Conservation (phyloP, 306 rosid species). For the Gleditsia sinensis region DNA sequence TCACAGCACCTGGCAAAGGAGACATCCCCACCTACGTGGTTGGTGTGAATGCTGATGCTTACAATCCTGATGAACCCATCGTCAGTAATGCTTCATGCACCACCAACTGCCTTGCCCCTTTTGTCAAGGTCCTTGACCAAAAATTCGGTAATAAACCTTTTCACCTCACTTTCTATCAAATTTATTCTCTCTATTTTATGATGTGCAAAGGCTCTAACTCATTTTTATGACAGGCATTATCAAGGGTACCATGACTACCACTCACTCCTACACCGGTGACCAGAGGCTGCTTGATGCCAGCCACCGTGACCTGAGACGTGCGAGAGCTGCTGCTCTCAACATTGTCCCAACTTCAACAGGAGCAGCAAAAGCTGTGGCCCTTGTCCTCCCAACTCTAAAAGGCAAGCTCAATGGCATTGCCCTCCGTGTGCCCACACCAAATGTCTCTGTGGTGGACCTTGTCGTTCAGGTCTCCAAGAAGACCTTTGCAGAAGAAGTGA, state of each 20-base stretch:
- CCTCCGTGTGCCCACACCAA: constrained; percentile 95
- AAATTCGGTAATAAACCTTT: constrained; percentile 92
- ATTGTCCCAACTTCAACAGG: constrained; percentile 97
- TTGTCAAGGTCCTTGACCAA: constrained; percentile 95
- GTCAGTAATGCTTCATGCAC: constrained; percentile 99
- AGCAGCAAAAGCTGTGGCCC: constrained; percentile 99
- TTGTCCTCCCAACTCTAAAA: constrained; percentile 86
- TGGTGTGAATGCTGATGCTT: constrained; percentile 85
- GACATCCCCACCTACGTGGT: constrained; percentile 97
- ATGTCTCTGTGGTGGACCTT: constrained; percentile 93
- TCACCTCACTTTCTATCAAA: too few species aligned
- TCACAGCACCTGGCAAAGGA: constrained; percentile 98
- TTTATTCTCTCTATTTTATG: too few species aligned
- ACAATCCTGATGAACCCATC: constrained; percentile 69
- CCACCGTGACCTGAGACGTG: constrained; percentile 97
- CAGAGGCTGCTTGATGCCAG: constrained; percentile 98
- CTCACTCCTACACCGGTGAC: constrained; percentile 99
- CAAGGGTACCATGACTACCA: constrained; percentile 98
- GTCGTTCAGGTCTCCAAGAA: constrained; percentile 92
- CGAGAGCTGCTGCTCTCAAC: constrained; percentile 95
- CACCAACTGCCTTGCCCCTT: constrained; percentile 99
- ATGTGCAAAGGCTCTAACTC: too few species aligned
- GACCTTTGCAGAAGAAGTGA: constrained; percentile 95
- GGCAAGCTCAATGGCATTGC: constrained; percentile 97
- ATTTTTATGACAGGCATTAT: constrained; percentile 60